Base-by-base conservation (phyloP, 495 filamentous ascomycete genomes). In the Trichoderma erinaceum region DNA sequence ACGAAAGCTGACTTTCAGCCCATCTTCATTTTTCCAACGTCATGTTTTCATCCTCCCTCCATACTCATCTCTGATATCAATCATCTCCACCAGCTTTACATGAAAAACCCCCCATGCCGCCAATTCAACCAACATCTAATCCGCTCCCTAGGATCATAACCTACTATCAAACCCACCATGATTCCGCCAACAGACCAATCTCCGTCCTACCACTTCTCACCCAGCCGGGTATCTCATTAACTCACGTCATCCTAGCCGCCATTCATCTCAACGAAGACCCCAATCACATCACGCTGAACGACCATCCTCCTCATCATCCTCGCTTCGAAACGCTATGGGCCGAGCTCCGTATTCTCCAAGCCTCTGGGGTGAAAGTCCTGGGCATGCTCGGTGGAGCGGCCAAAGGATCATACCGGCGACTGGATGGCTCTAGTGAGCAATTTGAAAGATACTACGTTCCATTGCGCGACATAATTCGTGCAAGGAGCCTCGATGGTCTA, bases 321-420 rank as follows among this genome's bases (percentile, higher is more conserved):
- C 78, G 81, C 50, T 88, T 86, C 74, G 75, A 83, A 65, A 78
- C 77, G 0, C 78, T 93, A 16, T 94, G 91, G 90, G 80, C 79
- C 35, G 90, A 94, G 72, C 81, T 89, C 16, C 80, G 79, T 11
- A 68, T 79, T 46, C 74, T 85, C 16, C 86, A 92, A 71, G 77
- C 77, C 27, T 76, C 78, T 43, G 90, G 90, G 46, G 81, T 95
- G 73, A 88, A 85, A 69, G 81, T 95, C 46, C 82, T 93, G 72
- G 89, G 87, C 68, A 95, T 96, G 92, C 78, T 96, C 12, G 92
- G 92, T 29, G 92, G 92, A 3, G 92, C 90, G 2, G 91, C 90
- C 0, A 80, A 78, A 64, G 92, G 92, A 7, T 86, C 86, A 21
- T 96, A 87, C 73, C 64, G 68, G 7, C 83, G 86, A 2, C 81